phyloP scores from a whole-genome alignment of 1,284 basidiomycete genomes.

The Cryptococcus sp. region DNA sequence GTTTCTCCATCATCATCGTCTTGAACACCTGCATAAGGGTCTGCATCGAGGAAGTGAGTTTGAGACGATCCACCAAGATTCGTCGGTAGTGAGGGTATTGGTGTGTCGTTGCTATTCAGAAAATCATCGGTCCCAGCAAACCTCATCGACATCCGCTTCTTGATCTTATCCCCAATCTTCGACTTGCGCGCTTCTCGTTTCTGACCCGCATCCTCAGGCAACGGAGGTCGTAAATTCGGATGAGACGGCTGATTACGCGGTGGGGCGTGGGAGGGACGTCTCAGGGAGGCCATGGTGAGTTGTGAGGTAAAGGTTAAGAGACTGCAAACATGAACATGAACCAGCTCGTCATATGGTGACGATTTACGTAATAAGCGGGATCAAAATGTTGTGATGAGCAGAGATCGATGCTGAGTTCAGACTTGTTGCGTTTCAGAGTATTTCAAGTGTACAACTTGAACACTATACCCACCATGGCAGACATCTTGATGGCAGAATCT shows the following conservation, averaged over 20 bases:
- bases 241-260: neutral
- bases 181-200: slow-evolving; percentile 53
- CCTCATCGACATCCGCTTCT: slow-evolving; percentile 85
- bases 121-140: slow-evolving; percentile 40
- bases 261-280: slow-evolving; percentile 15
- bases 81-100: slow-evolving; percentile 46
- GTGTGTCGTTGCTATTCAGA: slow-evolving; percentile 9
- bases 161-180: slow-evolving; percentile 84
- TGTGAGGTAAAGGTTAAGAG: neutral
- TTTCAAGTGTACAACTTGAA: no score
- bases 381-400: no score
- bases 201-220: slow-evolving; percentile 8
- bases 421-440: no score
- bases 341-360: no score
- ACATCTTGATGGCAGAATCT: slow-evolving; percentile 17
- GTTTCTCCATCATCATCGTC: slow-evolving; percentile 12
- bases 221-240: neutral
- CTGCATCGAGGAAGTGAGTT: slow-evolving; percentile 21
- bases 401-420: no score
- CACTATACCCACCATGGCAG: slow-evolving; percentile 1
- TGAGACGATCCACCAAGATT: slow-evolving; percentile 48
- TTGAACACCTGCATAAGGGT: slow-evolving; percentile 31
- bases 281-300: slow-evolving; percentile 23
- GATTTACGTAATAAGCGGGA: no score
- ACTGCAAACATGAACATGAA: no score